These are phyloP conservation scores for Penstemon newberryi DNA, from an alignment of 257 asterid genomes.

Conservation along the genomic window DNA sequence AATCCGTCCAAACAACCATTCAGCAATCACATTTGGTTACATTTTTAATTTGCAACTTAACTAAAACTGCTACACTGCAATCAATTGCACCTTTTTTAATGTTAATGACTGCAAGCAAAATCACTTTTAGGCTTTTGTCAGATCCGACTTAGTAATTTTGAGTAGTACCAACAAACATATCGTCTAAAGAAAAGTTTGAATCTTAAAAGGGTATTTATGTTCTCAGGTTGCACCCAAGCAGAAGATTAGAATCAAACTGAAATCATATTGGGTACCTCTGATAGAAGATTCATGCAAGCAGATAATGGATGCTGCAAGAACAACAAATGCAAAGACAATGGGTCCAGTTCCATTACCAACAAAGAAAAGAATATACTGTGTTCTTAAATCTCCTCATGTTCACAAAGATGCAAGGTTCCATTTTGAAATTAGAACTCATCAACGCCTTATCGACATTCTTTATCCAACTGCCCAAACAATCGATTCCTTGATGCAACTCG, in stretches of 20 bases:
- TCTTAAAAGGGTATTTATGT: slow-evolving; percentile 9
- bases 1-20: too few relatives aligned
- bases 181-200: not conserved
- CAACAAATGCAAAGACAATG: slow-evolving; percentile 83
- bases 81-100: too few relatives aligned
- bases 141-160: too few relatives aligned
- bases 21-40: too few relatives aligned
- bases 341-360: slow-evolving; percentile 97
- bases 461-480: slow-evolving; percentile 97
- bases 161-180: too few relatives aligned
- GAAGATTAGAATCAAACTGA: slow-evolving; percentile 89
- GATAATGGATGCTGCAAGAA: slow-evolving; percentile 92
- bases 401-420: slow-evolving; percentile 98
- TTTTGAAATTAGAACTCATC: slow-evolving; percentile 92
- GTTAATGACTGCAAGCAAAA: too few relatives aligned
- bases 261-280: slow-evolving; percentile 92
- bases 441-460: slow-evolving; percentile 88
- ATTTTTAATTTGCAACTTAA: too few relatives aligned
- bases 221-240: slow-evolving; percentile 83
- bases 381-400: slow-evolving; percentile 94
- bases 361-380: slow-evolving; percentile 78
- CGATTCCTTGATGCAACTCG: slow-evolving; percentile 95
- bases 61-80: too few relatives aligned
- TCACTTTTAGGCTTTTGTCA: too few relatives aligned
- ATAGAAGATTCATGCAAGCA: slow-evolving; percentile 96